phyloP scores from a whole-genome alignment of 2,329 filamentous ascomycete species.

The Cercospora sesami region DNA sequence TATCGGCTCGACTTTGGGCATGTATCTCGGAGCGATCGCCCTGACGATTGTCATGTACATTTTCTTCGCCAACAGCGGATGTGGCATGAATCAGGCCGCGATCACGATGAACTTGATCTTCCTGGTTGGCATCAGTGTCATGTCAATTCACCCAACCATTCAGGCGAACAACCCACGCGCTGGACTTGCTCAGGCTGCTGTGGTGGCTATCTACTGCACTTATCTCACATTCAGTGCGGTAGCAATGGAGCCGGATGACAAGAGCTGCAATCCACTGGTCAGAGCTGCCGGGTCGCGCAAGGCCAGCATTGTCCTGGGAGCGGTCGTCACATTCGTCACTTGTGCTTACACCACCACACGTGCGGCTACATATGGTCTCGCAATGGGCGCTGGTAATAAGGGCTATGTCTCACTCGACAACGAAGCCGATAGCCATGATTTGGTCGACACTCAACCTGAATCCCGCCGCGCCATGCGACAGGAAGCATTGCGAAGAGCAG shows the following conservation, averaged over 20 bases:
- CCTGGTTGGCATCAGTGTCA: constrained; percentile 73
- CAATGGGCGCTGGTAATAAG: constrained; percentile 62
- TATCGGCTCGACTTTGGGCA: constrained; percentile 86
- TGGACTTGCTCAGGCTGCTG: constrained; percentile 92
- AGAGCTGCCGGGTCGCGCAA: constrained; percentile 82
- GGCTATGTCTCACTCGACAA: constrained; percentile 67
- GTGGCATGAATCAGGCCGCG: constrained; percentile 93
- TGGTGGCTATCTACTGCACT: constrained; percentile 97
- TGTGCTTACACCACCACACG: constrained; percentile 97
- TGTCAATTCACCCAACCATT: constrained; percentile 86
- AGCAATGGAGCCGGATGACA: constrained; percentile 96
- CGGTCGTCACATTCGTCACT: constrained; percentile 93
- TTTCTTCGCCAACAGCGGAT: constrained; percentile 81
- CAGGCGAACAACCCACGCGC: constrained; percentile 92
- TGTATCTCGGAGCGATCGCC: constrained; percentile 86
- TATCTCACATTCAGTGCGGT: constrained; percentile 98
- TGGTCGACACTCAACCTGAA: constrained; percentile 82
- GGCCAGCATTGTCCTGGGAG: constrained; percentile 86
- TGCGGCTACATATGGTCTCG: constrained; percentile 85
- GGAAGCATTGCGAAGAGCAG: constrained; percentile 84
- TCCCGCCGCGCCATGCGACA: constrained; percentile 86
- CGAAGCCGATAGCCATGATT: constrained; percentile 75
- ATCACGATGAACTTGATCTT: constrained; percentile 87
- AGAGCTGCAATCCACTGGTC: constrained; percentile 88
- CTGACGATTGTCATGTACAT: constrained; percentile 98